Percentiles rank a stretch among this genome's conserved stretches.
These are phyloP conservation scores for Emydomyces testavorans DNA, from an alignment of 2,329 filamentous ascomycete genomes.

Conservation along the genomic window DNA sequence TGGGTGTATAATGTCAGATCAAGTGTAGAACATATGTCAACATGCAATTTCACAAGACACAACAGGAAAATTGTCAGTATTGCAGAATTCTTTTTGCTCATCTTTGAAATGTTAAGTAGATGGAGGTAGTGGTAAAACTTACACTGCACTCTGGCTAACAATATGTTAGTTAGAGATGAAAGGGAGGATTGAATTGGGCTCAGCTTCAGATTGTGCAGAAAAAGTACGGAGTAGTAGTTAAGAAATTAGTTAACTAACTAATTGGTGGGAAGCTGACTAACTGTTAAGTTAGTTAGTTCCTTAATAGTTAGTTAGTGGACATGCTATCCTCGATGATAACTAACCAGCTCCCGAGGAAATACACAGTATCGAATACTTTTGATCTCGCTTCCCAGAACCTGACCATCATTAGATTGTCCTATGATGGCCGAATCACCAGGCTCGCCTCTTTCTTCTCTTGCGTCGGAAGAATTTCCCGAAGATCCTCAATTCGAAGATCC, in stretches of 20 bases:
- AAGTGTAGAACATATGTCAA: slow-evolving; percentile 37
- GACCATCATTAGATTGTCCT: not conserved
- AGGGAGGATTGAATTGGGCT: too few relatives aligned
- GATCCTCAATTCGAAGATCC: slow-evolving; percentile 44
- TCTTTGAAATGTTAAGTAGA: slow-evolving; percentile 20
- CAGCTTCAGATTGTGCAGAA: too few relatives aligned
- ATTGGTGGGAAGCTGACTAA: too few relatives aligned
- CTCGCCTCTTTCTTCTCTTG: slow-evolving; percentile 54
- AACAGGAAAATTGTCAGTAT: slow-evolving; percentile 34
- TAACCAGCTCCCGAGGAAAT: too few relatives aligned
- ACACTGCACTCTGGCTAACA: not conserved
- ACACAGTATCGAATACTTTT: too few relatives aligned
- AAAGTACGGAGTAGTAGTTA: too few relatives aligned
- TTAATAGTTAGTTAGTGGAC: too few relatives aligned
- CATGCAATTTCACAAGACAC: slow-evolving; percentile 35
- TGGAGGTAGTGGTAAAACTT: not conserved
- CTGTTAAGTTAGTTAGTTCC: too few relatives aligned
- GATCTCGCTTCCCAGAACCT: not conserved
- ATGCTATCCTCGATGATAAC: too few relatives aligned
- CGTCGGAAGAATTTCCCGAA: slow-evolving; percentile 52
- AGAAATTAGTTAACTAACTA: too few relatives aligned
- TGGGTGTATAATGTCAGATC: slow-evolving; percentile 29
- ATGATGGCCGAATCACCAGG: slow-evolving; percentile 45
- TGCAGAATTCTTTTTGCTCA: slow-evolving; percentile 38
- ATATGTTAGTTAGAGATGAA: not conserved